Conservation (phyloP, 2,329 filamentous ascomycete species). For the Macrophomina pseudophaseolina region DNA sequence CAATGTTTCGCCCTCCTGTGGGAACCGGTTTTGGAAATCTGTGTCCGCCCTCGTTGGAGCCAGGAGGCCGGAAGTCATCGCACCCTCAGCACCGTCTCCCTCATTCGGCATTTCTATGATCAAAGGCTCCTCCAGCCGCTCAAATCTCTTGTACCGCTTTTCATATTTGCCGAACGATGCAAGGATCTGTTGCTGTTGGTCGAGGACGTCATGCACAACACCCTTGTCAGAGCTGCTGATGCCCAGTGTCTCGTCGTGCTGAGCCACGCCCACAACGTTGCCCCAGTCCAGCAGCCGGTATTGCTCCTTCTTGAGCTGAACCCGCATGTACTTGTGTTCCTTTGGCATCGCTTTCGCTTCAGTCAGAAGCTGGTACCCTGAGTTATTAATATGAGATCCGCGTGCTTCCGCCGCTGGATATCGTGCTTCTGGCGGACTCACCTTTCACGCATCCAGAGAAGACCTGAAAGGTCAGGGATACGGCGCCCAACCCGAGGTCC, state of each 20-base stretch:
- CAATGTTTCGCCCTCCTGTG: constrained; percentile 35
- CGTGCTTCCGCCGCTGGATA: neutral
- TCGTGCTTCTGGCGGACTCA: neutral
- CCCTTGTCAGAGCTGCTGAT: constrained; percentile 41
- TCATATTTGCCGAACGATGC: constrained; percentile 40
- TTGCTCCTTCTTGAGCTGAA: constrained; percentile 46
- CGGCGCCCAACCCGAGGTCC: constrained; percentile 31
- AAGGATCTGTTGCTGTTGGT: constrained; percentile 41
- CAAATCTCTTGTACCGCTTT: constrained; percentile 38
- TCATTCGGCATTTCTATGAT: constrained; percentile 35
- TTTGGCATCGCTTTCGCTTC: constrained; percentile 42
- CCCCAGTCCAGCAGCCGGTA: constrained; percentile 47
- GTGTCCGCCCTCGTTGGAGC: constrained; percentile 29
- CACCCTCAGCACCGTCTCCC: constrained; percentile 24
- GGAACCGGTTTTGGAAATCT: constrained; percentile 37
- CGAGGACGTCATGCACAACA: constrained; percentile 42
- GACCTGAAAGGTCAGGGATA: constrained; percentile 44
- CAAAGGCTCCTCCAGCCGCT: constrained; percentile 36
- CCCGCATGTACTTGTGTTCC: constrained; percentile 41
- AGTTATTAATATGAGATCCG: neutral
- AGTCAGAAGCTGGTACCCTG: constrained; percentile 45
- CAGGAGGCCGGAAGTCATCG: neutral
- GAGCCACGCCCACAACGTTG: constrained; percentile 39
- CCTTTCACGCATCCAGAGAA: constrained; percentile 46
- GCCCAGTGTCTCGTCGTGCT: constrained; percentile 39